A percentile compares a stretch with the other conserved stretches of the same genome.
phyloP scores from a whole-genome alignment of 179 eudicot species.

The Sideroxylon spinosum region DNA sequence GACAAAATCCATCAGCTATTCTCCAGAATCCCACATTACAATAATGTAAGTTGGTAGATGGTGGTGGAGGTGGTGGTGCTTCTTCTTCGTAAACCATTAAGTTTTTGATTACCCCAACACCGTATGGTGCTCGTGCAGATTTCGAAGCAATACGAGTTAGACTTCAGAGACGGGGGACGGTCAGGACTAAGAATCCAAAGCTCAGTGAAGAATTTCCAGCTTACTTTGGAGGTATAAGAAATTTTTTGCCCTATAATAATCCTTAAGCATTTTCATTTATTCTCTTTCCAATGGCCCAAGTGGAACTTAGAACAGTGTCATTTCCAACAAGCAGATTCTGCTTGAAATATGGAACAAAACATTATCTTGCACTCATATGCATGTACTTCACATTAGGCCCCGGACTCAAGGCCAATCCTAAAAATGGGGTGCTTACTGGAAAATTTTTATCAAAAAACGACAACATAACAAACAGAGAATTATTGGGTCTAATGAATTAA shows the following conservation, averaged over 20 bases:
- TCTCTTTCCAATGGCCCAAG: neutral
- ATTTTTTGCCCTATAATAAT: neutral
- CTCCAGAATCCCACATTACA: constrained; percentile 75
- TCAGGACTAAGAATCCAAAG: constrained; percentile 66
- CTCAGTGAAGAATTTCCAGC: constrained; percentile 89
- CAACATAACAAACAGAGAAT: no score
- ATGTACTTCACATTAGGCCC: no score
- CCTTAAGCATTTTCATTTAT: neutral
- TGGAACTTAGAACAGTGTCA: neutral
- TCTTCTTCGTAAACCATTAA: neutral
- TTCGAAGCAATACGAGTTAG: constrained; percentile 78
- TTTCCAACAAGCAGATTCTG: neutral
- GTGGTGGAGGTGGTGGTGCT: neutral
- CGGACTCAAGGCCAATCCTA: no score
- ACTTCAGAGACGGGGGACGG: constrained; percentile 78
- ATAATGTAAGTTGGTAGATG: constrained; percentile 39
- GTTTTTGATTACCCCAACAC: neutral
- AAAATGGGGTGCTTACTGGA: no score
- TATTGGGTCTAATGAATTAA: no score
- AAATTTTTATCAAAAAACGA: no score
- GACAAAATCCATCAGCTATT: constrained; percentile 58
- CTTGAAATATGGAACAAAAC: neutral
- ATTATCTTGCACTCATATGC: no score
- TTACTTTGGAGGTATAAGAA: constrained; percentile 62
- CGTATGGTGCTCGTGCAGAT: constrained; percentile 32